These are phyloP conservation scores for Colletotrichum sp. DNA, from an alignment of 2,329 filamentous ascomycete species.

Conservation along the genomic window DNA sequence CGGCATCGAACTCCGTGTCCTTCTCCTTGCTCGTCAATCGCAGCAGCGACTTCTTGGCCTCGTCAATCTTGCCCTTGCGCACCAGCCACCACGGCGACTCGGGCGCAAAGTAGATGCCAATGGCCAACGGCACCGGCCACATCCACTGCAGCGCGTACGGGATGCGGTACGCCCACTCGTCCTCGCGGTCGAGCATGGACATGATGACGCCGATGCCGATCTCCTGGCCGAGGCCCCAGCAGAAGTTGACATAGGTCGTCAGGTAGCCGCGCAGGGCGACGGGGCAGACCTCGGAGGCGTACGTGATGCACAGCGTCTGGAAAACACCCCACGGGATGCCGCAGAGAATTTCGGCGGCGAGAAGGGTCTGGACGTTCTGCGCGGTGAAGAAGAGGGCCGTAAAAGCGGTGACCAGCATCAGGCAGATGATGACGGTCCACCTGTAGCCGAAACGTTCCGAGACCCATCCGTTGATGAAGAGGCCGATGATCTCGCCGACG, in stretches of 20 bases:
- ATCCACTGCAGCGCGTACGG: slow-evolving; percentile 80
- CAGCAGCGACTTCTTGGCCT: slow-evolving; percentile 70
- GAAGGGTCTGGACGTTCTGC: slow-evolving; percentile 60
- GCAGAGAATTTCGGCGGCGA: slow-evolving; percentile 67
- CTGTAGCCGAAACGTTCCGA: slow-evolving; percentile 73
- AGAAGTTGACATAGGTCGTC: slow-evolving; percentile 79
- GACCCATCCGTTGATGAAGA: slow-evolving; percentile 69
- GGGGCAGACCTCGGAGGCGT: slow-evolving; percentile 76
- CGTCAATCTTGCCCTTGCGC: slow-evolving; percentile 65
- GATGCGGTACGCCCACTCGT: slow-evolving; percentile 73
- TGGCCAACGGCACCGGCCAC: slow-evolving; percentile 71
- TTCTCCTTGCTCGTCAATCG: slow-evolving; percentile 67
- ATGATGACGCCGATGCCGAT: slow-evolving; percentile 78
- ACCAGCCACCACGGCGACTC: slow-evolving; percentile 82
- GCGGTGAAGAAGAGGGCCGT: slow-evolving; percentile 71
- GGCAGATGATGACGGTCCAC: slow-evolving; percentile 65
- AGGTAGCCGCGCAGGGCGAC: slow-evolving; percentile 73
- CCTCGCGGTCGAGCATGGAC: slow-evolving; percentile 66
- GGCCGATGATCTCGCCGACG: slow-evolving; percentile 69
- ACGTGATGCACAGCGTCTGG: slow-evolving; percentile 65
- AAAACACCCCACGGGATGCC: slow-evolving; percentile 69
- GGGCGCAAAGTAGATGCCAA: slow-evolving; percentile 72
- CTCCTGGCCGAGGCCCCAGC: slow-evolving; percentile 71
- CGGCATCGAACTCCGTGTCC: slow-evolving; percentile 77
- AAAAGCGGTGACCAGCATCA: slow-evolving; percentile 59